Evolutionary conservation across 768 basidiomycete species (phyloP).

Genomic region (Kwoniella pini): DNA sequence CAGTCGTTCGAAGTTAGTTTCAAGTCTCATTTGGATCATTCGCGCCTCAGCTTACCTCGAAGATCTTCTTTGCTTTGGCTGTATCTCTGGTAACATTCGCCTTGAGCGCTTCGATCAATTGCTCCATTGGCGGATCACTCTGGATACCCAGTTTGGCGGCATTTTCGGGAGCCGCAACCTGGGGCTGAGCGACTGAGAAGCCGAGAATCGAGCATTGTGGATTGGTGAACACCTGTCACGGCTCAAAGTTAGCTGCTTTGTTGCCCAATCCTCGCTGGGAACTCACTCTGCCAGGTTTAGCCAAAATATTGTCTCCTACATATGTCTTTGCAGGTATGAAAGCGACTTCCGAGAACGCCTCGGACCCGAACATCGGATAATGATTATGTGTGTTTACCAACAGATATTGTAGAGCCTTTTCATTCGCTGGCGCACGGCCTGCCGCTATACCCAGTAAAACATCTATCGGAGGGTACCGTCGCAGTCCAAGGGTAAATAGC

Average conservation of each 20-base stretch:
- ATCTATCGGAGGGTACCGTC: conserved; percentile 67
- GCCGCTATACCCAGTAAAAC: conserved; percentile 71
- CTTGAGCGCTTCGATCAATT: conserved; percentile 64
- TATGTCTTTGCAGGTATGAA: conserved; percentile 76
- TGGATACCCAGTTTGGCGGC: conserved; percentile 67
- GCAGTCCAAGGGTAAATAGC: conserved; percentile 62
- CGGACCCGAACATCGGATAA: conserved; percentile 54
- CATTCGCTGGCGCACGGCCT: conserved; percentile 50
- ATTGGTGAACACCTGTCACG: conserved; percentile 69
- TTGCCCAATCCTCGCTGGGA: not conserved
- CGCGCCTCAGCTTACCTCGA: conserved; percentile 60
- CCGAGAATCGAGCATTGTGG: conserved; percentile 72
- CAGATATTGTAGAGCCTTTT: conserved; percentile 74
- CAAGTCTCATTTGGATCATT: too few relatives aligned
- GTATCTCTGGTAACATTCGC: conserved; percentile 64
- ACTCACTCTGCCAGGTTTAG: conserved; percentile 67
- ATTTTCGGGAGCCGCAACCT: conserved; percentile 56
- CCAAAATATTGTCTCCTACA: conserved; percentile 60
- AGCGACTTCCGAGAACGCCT: conserved; percentile 58
- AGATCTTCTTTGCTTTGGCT: conserved; percentile 65
- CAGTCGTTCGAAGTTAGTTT: not conserved
- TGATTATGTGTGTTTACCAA: conserved; percentile 68
- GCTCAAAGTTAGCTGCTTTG: conserved; percentile 5
- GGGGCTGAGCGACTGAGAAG: conserved; percentile 63
- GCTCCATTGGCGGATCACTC: conserved; percentile 67